These are phyloP conservation scores for Plenodomus biglobosus DNA, from an alignment of 2,329 filamentous ascomycete species.

Conservation along the genomic window DNA sequence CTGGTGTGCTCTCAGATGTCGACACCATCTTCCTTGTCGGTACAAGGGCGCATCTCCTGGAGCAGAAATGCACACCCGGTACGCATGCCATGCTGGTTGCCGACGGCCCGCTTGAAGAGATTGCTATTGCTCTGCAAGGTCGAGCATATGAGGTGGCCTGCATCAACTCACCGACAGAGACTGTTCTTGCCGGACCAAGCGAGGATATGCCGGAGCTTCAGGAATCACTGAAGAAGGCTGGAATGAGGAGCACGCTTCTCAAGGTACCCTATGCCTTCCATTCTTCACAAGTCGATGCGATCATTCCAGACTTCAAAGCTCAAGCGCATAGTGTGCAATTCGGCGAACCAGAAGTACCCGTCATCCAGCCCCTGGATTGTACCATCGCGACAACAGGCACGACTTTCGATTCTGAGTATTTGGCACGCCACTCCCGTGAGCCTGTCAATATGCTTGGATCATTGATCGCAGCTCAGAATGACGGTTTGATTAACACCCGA, in stretches of 20 bases:
- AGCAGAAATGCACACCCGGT: slow-evolving; percentile 5
- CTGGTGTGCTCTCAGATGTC: slow-evolving; percentile 39
- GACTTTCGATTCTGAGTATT: slow-evolving; percentile 25
- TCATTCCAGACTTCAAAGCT: slow-evolving; percentile 46
- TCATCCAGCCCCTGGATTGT: slow-evolving; percentile 50
- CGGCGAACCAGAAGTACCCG: slow-evolving; percentile 30
- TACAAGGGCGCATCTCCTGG: slow-evolving; percentile 36
- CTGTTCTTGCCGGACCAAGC: slow-evolving; percentile 31
- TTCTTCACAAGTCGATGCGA: slow-evolving; percentile 43
- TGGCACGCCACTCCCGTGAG: slow-evolving; percentile 40
- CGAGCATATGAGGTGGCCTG: slow-evolving; percentile 25
- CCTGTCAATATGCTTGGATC: slow-evolving; percentile 49
- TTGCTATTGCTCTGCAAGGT: not conserved
- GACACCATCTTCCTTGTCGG: slow-evolving; percentile 44
- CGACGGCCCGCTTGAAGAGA: not conserved
- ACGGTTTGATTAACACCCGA: slow-evolving; percentile 8
- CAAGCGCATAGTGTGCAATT: slow-evolving; percentile 23
- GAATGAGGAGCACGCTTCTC: slow-evolving; percentile 5
- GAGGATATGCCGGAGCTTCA: slow-evolving; percentile 5
- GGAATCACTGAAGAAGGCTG: not conserved
- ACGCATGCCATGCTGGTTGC: slow-evolving; percentile 39
- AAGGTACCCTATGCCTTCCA: slow-evolving; percentile 23
- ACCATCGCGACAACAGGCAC: slow-evolving; percentile 44
- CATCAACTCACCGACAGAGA: slow-evolving; percentile 29
- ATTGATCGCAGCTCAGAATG: slow-evolving; percentile 37